These are phyloP conservation scores for Gigaspora rosea DNA, from an alignment of 192 early-diverging fungal genomes.

Conservation along the genomic window DNA sequence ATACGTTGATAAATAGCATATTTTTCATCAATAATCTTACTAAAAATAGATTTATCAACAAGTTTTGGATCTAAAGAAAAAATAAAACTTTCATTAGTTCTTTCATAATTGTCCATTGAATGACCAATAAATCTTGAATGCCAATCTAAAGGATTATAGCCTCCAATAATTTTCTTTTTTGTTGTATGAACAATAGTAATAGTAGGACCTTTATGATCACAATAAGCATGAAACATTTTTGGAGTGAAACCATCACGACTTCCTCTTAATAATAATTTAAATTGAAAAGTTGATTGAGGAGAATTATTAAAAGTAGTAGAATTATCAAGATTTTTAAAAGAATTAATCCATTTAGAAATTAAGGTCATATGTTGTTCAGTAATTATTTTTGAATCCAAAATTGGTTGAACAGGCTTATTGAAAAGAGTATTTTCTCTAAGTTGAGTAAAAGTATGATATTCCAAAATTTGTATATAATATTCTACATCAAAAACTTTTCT, in stretches of 20 bases:
- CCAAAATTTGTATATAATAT: neutral
- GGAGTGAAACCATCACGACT: slow-evolving; percentile 8
- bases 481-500: neutral
- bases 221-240: neutral
- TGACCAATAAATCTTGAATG: neutral
- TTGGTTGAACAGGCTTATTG: neutral
- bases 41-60: neutral
- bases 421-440: neutral
- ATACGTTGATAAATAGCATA: neutral
- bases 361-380: neutral
- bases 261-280: slow-evolving; percentile 3
- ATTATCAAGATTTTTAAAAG: neutral
- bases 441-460: neutral
- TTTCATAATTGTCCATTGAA: neutral
- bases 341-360: neutral
- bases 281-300: neutral
- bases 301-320: neutral
- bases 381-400: neutral
- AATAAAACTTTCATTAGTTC: neutral
- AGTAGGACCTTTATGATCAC: slow-evolving; percentile 34
- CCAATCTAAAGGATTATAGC: slow-evolving; percentile 36
- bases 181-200: slow-evolving; percentile 22
- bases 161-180: slow-evolving; percentile 32
- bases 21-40: neutral
- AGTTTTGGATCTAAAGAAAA: neutral